These are phyloP conservation scores for Hemisphaericaspora nanyangensis DNA, from an alignment of 805 yeast genomes.

Conservation along the genomic window DNA sequence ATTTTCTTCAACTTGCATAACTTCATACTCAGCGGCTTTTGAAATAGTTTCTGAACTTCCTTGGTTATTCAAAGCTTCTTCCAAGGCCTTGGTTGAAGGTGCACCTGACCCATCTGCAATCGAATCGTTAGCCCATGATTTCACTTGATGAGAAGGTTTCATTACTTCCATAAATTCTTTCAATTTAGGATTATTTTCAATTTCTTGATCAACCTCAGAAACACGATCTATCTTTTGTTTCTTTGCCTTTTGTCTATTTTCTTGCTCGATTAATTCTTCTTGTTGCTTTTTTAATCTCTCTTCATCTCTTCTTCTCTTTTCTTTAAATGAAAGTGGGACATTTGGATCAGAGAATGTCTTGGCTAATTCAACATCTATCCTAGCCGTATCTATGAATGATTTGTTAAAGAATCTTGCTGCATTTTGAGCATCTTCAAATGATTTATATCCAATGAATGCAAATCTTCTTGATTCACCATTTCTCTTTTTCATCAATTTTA, in stretches of 20 bases:
- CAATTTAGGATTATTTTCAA: conserved; percentile 61
- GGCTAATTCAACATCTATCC: conserved; percentile 75
- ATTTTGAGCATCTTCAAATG: conserved; percentile 66
- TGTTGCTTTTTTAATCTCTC: conserved; percentile 39
- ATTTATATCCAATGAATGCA: conserved; percentile 86
- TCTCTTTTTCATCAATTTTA: conserved; percentile 73
- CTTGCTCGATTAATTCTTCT: conserved; percentile 36
- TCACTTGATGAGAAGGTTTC: conserved; percentile 67
- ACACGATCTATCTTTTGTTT: conserved; percentile 32
- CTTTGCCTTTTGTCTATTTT: conserved; percentile 37
- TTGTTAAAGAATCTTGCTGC: conserved; percentile 75
- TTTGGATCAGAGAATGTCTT: conserved; percentile 80
- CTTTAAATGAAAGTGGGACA: conserved; percentile 59
- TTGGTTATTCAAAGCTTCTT: conserved; percentile 34
- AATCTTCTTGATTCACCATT: conserved; percentile 88
- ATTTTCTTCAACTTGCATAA: conserved; percentile 37
- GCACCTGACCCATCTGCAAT: conserved; percentile 44
- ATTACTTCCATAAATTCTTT: conserved; percentile 79
- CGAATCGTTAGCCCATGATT: conserved; percentile 73
- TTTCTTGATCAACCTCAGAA: conserved; percentile 53
- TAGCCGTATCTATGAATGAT: conserved; percentile 79
- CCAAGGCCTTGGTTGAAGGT: conserved; percentile 42
- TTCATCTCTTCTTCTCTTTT: conserved; percentile 42
- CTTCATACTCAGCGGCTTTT: conserved; percentile 23
- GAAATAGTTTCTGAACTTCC: conserved; percentile 7